Evolutionary conservation across 1,139 yeast species (phyloP), one percentile per base, ranked within the genome.

Genomic region (Diutina neorugosa): DNA sequence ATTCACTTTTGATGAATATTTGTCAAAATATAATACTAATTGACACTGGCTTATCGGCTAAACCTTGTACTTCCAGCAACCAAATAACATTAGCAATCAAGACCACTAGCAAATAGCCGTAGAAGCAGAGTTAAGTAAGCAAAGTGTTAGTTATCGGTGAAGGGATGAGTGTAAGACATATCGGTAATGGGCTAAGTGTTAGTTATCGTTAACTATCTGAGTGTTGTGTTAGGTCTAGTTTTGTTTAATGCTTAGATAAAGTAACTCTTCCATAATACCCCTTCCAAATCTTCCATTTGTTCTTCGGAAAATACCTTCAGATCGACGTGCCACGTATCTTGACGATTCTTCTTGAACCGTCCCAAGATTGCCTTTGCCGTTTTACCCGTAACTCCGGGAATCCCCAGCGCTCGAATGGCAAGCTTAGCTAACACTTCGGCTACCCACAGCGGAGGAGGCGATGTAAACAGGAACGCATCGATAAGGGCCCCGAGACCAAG

Each of bases 251-350:
- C 5, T 18, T 67, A 89, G 43, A 91, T 89, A 68, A 90, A 91
- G 64, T 94, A 94, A 65, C 95, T 88, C 66, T 88, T 86, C 86
- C 96, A 86, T 47, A 91, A 70, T 3, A 93, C 97, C 48, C 98
- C 98, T 65, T 93, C 98, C 54, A 94, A 72, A 65, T 90, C 96
- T 62, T 90, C 95, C 52, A 90, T 73, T 66, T 93, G 96, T 14
- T 84, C 88, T 53, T 78, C 81, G 6, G 83, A 80, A 65, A 94
- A 94, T 7, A 81, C 82, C 60, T 76, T 76, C 56, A 87, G 79
- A 65, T 94, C 98, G 57, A 89, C 78, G 60, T 87, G 96, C 99
- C 99, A 94, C 0, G 97, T 89, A 63, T 94, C 98, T 55, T 91
- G 96, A 60, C 98, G 80, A 5, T 89, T 84, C 70, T 90, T 91